phyloP scores from a whole-genome alignment of 305 asterid species.

The Rubia balearica region DNA sequence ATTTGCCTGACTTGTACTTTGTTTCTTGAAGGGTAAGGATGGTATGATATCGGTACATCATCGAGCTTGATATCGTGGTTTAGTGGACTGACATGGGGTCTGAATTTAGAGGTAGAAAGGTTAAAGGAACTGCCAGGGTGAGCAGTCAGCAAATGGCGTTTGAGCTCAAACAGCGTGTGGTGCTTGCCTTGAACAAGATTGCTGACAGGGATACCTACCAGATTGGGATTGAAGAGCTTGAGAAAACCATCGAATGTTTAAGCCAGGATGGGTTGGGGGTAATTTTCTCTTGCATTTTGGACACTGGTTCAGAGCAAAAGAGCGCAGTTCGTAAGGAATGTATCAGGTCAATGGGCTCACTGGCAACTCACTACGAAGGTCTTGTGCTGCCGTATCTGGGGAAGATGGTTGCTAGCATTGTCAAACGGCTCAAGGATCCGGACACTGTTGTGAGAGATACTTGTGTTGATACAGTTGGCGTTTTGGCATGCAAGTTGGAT shows the following conservation, averaged over 20 bases:
- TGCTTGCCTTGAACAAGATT: slow-evolving; percentile 72
- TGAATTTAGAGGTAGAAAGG: slow-evolving; percentile 28
- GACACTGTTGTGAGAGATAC: slow-evolving; percentile 87
- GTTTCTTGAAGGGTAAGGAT: slow-evolving; percentile 9
- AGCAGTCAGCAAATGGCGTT: slow-evolving; percentile 61
- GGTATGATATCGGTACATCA: background rate
- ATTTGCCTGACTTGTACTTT: background rate
- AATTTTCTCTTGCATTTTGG: slow-evolving; percentile 76
- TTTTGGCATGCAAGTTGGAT: slow-evolving; percentile 71
- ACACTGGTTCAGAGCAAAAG: slow-evolving; percentile 74
- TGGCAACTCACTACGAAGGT: slow-evolving; percentile 56
- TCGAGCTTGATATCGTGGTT: slow-evolving; percentile 2
- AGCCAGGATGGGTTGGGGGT: slow-evolving; percentile 65
- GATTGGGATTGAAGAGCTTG: slow-evolving; percentile 82
- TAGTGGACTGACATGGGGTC: slow-evolving; percentile 11
- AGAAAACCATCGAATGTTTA: slow-evolving; percentile 58
- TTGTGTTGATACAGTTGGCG: slow-evolving; percentile 69
- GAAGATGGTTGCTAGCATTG: slow-evolving; percentile 76
- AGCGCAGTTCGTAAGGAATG: slow-evolving; percentile 94
- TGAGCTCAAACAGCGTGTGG: slow-evolving; percentile 79
- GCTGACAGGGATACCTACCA: slow-evolving; percentile 90
- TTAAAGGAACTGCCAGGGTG: slow-evolving; percentile 50
- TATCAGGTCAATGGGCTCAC: slow-evolving; percentile 62
- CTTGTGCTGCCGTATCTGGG: slow-evolving; percentile 66
- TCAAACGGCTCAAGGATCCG: slow-evolving; percentile 81